A percentile compares a stretch with the other conserved stretches of the same genome.
These are phyloP conservation scores for Penicillium paneum DNA, from an alignment of 2,329 filamentous ascomycete genomes.

Conservation along the genomic window DNA sequence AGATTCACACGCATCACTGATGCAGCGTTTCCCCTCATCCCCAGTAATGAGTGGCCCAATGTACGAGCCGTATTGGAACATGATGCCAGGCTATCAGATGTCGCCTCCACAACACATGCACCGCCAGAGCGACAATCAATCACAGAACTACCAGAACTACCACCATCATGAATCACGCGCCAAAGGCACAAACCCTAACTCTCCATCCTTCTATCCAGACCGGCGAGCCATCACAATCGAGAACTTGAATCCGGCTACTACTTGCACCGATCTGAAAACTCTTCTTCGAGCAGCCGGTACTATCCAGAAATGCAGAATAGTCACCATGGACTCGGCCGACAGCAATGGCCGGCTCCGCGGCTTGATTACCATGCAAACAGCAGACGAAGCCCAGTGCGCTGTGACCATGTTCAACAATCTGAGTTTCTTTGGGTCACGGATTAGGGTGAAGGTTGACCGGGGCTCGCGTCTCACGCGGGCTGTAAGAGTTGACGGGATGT, in stretches of 20 bases:
- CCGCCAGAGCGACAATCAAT: conserved; percentile 5
- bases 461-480: neutral
- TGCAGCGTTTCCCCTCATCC: conserved; percentile 29
- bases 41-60: conserved; percentile 25
- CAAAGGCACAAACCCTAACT: conserved; percentile 8
- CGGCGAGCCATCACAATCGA: conserved; percentile 28
- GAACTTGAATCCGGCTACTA: conserved; percentile 32
- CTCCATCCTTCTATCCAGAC: conserved; percentile 3
- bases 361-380: conserved; percentile 28
- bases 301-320: conserved; percentile 32
- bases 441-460: conserved; percentile 34
- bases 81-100: conserved; percentile 31
- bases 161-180: neutral
- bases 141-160: conserved; percentile 3
- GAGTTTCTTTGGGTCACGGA: conserved; percentile 32
- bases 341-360: conserved; percentile 25
- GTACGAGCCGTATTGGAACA: conserved; percentile 28
- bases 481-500: neutral
- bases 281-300: conserved; percentile 30
- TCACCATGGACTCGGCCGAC: conserved; percentile 18
- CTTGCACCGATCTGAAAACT: conserved; percentile 25
- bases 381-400: conserved; percentile 38
- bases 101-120: conserved; percentile 17
- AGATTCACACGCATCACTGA: conserved; percentile 18
- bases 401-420: conserved; percentile 34